Conservation (phyloP, 106 monocot species). For the Allium cepa region DNA sequence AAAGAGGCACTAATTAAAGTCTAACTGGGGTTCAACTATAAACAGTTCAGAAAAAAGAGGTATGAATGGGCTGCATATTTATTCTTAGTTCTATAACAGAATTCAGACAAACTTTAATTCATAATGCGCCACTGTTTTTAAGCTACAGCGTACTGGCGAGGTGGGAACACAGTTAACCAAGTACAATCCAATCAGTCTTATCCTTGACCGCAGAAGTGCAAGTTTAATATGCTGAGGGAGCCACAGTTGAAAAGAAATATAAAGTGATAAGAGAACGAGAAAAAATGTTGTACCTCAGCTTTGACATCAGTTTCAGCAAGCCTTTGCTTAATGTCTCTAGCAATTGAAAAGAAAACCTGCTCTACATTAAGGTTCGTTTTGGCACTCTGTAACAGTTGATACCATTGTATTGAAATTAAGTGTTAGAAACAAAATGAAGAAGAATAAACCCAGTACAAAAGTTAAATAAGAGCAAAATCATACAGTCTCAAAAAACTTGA, state of each 20-base stretch:
- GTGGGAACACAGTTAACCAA: not conserved
- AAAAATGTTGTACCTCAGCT: conserved; percentile 27
- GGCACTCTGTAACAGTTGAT: conserved; percentile 35
- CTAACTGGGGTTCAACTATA: too few relatives aligned
- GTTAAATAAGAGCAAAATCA: not conserved
- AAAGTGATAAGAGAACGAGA: not conserved
- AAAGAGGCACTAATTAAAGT: too few relatives aligned
- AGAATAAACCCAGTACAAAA: not conserved
- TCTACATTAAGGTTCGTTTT: conserved; percentile 67
- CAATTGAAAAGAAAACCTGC: conserved; percentile 69
- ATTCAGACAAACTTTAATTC: too few relatives aligned
- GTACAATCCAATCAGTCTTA: not conserved
- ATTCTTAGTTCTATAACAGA: too few relatives aligned
- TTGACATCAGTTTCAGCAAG: conserved; percentile 44
- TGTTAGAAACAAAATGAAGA: not conserved
- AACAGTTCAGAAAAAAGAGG: too few relatives aligned
- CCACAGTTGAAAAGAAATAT: not conserved
- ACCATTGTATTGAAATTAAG: not conserved
- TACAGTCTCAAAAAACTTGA: conserved; percentile 64
- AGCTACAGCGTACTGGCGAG: too few relatives aligned
- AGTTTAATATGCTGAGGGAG: not conserved
- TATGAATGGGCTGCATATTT: too few relatives aligned
- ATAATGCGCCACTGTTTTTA: too few relatives aligned
- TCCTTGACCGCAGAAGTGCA: not conserved
- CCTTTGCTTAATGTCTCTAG: conserved; percentile 66